Evolutionary conservation across 2,329 filamentous ascomycete species (phyloP), one percentile per base, ranked within the genome.

Genomic region (Fusarium abutilonis): DNA sequence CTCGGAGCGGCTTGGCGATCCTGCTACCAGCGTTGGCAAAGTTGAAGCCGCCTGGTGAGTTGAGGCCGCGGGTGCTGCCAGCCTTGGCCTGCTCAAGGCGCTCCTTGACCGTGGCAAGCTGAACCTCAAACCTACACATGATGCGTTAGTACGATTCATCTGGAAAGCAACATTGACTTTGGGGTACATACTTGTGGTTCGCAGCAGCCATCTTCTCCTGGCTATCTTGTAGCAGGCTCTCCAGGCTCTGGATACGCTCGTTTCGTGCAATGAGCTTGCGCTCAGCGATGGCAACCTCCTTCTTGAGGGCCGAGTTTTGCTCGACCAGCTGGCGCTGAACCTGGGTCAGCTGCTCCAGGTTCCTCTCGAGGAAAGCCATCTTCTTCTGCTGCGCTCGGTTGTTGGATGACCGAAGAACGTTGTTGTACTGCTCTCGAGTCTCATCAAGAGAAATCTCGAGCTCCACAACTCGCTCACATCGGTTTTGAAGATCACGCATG

Each of bases 301-400:
- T 98, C 88, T 99, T 99, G 72, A 99, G 83, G 63, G 89, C 90
- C 69, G 92, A 92, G 79, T 99, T 99, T 78, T 99, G 95, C 81
- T 99, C 95, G 29, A 99, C 95, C 11, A 99, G 88, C 79, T 99
- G 95, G 52, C 95, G 88, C 79, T 99, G 95, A 50, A 99, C 95
- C 73, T 97, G 92, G 4, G 95, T 99, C 51, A 99, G 84, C 78
- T 99, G 95, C 80, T 99, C 95, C 36, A 99, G 87, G 75, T 99
- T 99, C 74, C 95, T 90, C 82, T 99, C 95, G 46, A 99, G 81
- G 85, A 99, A 99, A 14, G 95, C 96, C 91, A 99, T 98, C 86
- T 99, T 99, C 90, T 99, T 99, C 79, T 99, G 95, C 81, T 99
- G 95, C 21, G 95, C 94, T 57, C 95, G 90, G 82, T 96, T 98